A percentile compares a stretch with the other conserved stretches of the same genome.
Conservation (phyloP, 805 yeast genomes). For the Saccharomycopsis vini region DNA sequence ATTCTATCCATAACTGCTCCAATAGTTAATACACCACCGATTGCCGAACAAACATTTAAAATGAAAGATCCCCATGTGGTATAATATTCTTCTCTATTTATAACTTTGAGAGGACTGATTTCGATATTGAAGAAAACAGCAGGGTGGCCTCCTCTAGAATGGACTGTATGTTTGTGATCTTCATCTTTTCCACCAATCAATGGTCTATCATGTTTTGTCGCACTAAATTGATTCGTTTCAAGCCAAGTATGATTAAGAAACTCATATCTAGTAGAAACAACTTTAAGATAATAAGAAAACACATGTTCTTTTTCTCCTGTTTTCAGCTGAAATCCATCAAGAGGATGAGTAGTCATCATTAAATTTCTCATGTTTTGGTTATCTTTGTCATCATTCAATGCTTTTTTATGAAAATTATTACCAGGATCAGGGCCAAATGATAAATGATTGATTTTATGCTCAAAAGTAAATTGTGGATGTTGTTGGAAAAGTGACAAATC, state of each 20-base stretch:
- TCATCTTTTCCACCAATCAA: constrained; percentile 78
- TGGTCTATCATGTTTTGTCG: constrained; percentile 82
- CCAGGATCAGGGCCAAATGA: constrained; percentile 65
- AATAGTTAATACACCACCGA: constrained; percentile 90
- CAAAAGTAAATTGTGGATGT: constrained; percentile 54
- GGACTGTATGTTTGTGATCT: constrained; percentile 82
- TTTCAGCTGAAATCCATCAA: constrained; percentile 42
- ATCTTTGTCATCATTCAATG: constrained; percentile 1
- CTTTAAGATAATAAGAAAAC: constrained; percentile 74
- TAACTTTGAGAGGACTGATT: constrained; percentile 86
- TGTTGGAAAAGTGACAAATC: constrained; percentile 68
- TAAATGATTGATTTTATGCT: constrained; percentile 70
- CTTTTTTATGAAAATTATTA: constrained; percentile 22
- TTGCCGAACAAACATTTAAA: constrained; percentile 74
- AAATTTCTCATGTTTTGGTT: constrained; percentile 8
- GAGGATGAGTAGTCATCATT: constrained; percentile 49
- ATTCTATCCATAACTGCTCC: constrained; percentile 85
- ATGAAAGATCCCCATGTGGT: constrained; percentile 79
- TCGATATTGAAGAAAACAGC: constrained; percentile 85
- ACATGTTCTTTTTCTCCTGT: constrained; percentile 48
- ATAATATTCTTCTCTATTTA: constrained; percentile 60
- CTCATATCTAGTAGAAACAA: constrained; percentile 83
- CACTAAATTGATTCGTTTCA: constrained; percentile 87
- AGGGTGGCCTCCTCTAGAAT: constrained; percentile 81
- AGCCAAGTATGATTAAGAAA: constrained; percentile 42